Conservation (phyloP, 2,329 filamentous ascomycete species). For the Seiridium cupressi region DNA sequence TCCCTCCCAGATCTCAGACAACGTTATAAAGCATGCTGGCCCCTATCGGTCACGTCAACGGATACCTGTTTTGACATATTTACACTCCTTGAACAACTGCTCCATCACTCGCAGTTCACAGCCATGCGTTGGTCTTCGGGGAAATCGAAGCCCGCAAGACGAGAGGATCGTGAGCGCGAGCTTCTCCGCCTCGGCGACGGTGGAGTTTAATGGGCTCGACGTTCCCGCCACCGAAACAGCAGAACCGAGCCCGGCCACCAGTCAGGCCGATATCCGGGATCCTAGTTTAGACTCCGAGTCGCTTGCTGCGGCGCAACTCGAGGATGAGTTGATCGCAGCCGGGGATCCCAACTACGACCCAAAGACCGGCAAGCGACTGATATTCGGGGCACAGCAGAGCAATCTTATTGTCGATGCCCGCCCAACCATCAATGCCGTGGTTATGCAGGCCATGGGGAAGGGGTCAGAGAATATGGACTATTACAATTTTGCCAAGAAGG, state of each 20-base stretch:
- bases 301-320: constrained; percentile 62
- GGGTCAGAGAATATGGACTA: constrained; percentile 98
- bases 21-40: constrained; percentile 89
- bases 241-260: constrained; percentile 42
- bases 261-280: constrained; percentile 47
- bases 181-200: constrained; percentile 68
- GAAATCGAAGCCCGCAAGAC: constrained; percentile 91
- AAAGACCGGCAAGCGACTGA: constrained; percentile 58
- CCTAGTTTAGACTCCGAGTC: constrained; percentile 44
- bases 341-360: constrained; percentile 53
- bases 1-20: constrained; percentile 90
- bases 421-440: constrained; percentile 89
- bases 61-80: constrained; percentile 86
- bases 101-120: constrained; percentile 95
- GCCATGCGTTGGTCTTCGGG: constrained; percentile 79
- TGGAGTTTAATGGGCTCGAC: constrained; percentile 34
- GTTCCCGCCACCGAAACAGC: constrained; percentile 26
- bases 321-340: constrained; percentile 64
- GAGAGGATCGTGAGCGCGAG: constrained; percentile 92
- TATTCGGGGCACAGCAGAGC: constrained; percentile 90
- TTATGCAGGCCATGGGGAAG: constrained; percentile 89
- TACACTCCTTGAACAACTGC: constrained; percentile 96
- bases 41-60: constrained; percentile 85
- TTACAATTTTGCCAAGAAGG: constrained; percentile 88
- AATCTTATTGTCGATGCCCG: constrained; percentile 96